Conservation (phyloP, 2,329 filamentous ascomycete species). For the Stachybotrys chartarum region DNA sequence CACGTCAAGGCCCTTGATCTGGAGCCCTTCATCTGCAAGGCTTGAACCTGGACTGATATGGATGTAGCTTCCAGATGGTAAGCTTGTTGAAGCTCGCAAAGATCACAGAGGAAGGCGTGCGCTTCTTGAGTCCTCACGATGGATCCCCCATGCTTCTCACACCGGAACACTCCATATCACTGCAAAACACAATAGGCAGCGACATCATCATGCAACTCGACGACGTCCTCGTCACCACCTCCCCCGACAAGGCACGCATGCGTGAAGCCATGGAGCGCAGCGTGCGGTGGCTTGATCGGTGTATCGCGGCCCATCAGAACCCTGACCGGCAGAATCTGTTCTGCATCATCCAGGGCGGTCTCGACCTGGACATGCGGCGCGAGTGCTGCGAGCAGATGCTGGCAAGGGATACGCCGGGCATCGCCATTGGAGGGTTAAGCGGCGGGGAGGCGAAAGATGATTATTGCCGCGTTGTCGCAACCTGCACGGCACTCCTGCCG, state of each 20-base stretch:
- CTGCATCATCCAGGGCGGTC: slow-evolving; percentile 94
- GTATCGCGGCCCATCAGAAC: slow-evolving; percentile 81
- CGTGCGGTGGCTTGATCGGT: slow-evolving; percentile 91
- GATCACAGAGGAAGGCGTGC: slow-evolving; percentile 91
- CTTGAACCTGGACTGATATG: background rate
- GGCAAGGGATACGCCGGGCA: slow-evolving; percentile 82
- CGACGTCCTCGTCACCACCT: slow-evolving; percentile 95
- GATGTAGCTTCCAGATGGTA: slow-evolving; percentile 89
- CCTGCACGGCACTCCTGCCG: slow-evolving; percentile 79
- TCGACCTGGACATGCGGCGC: slow-evolving; percentile 78
- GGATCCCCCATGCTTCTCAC: slow-evolving; percentile 94
- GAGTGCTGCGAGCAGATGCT: slow-evolving; percentile 87
- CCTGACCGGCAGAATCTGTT: slow-evolving; percentile 86
- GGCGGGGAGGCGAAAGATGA: slow-evolving; percentile 92
- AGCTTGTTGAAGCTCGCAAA: slow-evolving; percentile 88
- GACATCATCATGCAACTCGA: slow-evolving; percentile 99
- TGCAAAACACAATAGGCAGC: slow-evolving; percentile 95
- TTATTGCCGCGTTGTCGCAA: slow-evolving; percentile 83
- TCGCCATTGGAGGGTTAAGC: slow-evolving; percentile 90
- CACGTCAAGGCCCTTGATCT: too few relatives aligned
- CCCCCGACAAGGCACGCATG: slow-evolving; percentile 81
- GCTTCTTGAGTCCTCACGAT: slow-evolving; percentile 94
- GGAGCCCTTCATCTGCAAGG: background rate
- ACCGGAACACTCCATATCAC: slow-evolving; percentile 89
- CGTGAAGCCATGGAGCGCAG: slow-evolving; percentile 91